A percentile compares a stretch with the other conserved stretches of the same genome.
phyloP scores from a whole-genome alignment of 2,329 filamentous ascomycete genomes.

The Claviceps sp. region DNA sequence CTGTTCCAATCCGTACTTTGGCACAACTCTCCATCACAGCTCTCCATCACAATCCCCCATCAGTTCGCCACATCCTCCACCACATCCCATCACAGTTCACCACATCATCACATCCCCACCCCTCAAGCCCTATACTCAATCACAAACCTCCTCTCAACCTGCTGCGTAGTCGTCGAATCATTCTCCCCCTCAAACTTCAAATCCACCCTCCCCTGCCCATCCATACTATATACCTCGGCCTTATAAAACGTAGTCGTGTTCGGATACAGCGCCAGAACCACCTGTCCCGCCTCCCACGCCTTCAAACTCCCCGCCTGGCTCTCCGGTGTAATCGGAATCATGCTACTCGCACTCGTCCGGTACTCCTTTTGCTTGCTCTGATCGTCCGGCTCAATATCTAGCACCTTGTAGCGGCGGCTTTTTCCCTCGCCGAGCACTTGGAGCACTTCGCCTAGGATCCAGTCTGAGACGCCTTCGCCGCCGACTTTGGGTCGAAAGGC shows the following conservation, averaged over 20 bases:
- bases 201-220: constrained; percentile 41
- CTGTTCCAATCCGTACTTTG: too few species aligned
- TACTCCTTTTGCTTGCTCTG: constrained; percentile 54
- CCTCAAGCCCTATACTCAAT: constrained; percentile 48
- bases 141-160: constrained; percentile 64
- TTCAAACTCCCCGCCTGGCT: constrained; percentile 34
- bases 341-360: constrained; percentile 56
- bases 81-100: too few species aligned
- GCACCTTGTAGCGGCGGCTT: constrained; percentile 63
- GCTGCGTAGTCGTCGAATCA: constrained; percentile 57
- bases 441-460: constrained; percentile 68
- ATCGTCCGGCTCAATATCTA: constrained; percentile 66
- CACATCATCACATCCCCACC: too few species aligned
- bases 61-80: too few species aligned
- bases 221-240: constrained; percentile 64
- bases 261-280: constrained; percentile 66
- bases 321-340: constrained; percentile 60
- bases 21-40: too few species aligned
- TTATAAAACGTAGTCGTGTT: constrained; percentile 79
- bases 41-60: too few species aligned
- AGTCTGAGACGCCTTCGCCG: constrained; percentile 39
- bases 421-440: constrained; percentile 65
- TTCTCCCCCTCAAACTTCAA: constrained; percentile 73
- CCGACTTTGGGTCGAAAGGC: constrained; percentile 49
- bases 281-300: constrained; percentile 53